Conservation (phyloP, 1,284 basidiomycete species). For the Dichomitus squalens region DNA sequence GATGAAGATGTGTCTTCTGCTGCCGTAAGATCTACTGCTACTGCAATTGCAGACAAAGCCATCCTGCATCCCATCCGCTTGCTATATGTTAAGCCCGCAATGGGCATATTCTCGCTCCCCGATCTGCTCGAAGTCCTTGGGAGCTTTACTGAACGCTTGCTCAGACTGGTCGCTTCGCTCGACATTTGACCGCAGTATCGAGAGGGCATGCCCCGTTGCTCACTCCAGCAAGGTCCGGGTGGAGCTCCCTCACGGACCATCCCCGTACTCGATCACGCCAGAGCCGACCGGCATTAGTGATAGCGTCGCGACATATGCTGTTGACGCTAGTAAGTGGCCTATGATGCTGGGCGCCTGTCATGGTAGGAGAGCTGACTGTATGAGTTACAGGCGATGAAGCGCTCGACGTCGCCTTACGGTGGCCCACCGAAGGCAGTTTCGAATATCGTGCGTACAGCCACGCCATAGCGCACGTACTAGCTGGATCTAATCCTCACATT, state of each 20-base stretch:
- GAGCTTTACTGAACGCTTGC: conserved; percentile 1
- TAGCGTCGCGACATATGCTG: conserved; percentile 48
- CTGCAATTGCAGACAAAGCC: no score
- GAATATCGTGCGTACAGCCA: conserved; percentile 50
- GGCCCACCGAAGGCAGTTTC: conserved; percentile 54
- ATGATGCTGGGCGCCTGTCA: not conserved
- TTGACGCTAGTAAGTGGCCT: conserved; percentile 44
- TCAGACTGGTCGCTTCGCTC: conserved; percentile 79
- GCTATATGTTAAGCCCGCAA: not conserved
- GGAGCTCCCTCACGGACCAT: conserved; percentile 41
- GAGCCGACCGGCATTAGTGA: conserved; percentile 42
- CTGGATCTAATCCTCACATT: not conserved
- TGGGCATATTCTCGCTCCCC: not conserved
- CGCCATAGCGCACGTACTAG: not conserved
- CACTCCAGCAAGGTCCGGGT: conserved; percentile 55
- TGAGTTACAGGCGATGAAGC: conserved; percentile 22
- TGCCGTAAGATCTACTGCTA: no score
- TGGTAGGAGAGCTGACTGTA: not conserved
- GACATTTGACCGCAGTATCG: conserved; percentile 72
- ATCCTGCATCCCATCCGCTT: no score
- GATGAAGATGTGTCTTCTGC: no score
- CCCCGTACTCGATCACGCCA: conserved; percentile 49
- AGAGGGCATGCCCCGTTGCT: conserved; percentile 63
- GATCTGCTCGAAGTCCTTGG: conserved; percentile 9
- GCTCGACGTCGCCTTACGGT: conserved; percentile 58